These are phyloP conservation scores for Phragmites australis DNA, from an alignment of 176 grass and related monocot genomes.

Conservation along the genomic window DNA sequence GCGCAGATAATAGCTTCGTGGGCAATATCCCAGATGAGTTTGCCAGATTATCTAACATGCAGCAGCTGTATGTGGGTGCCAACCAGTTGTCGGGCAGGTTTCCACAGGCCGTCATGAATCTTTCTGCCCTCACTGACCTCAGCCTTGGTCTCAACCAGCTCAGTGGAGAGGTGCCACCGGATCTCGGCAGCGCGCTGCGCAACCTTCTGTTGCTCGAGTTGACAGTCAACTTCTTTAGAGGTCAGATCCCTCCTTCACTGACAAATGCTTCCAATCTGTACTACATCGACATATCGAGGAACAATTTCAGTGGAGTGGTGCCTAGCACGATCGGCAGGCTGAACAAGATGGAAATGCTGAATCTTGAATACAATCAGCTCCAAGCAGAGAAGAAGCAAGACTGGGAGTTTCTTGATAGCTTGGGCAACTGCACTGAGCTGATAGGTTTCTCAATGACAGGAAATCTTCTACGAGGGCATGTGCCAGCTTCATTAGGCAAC, in stretches of 20 bases:
- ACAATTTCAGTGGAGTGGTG: conserved; percentile 6
- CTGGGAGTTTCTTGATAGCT: not conserved
- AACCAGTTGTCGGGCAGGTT: not conserved
- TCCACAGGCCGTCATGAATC: not conserved
- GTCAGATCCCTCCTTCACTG: not conserved
- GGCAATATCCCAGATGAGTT: not conserved
- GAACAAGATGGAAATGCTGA: not conserved
- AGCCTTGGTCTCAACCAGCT: not conserved
- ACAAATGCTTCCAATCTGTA: not conserved
- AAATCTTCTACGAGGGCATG: not conserved
- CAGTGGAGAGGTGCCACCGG: not conserved
- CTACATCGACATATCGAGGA: not conserved
- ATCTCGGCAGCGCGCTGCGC: not conserved
- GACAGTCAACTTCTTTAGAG: not conserved
- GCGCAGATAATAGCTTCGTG: not conserved
- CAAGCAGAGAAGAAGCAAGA: not conserved
- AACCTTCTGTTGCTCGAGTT: not conserved
- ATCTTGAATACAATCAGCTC: not conserved
- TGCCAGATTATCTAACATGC: not conserved
- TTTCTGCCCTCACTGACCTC: not conserved
- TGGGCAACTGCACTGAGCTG: not conserved
- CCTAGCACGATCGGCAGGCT: not conserved
- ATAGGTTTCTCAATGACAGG: not conserved
- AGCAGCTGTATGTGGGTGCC: not conserved
- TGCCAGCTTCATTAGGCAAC: not conserved